phyloP scores from a whole-genome alignment of 805 yeast genomes.

The Hanseniaspora thailandica region DNA sequence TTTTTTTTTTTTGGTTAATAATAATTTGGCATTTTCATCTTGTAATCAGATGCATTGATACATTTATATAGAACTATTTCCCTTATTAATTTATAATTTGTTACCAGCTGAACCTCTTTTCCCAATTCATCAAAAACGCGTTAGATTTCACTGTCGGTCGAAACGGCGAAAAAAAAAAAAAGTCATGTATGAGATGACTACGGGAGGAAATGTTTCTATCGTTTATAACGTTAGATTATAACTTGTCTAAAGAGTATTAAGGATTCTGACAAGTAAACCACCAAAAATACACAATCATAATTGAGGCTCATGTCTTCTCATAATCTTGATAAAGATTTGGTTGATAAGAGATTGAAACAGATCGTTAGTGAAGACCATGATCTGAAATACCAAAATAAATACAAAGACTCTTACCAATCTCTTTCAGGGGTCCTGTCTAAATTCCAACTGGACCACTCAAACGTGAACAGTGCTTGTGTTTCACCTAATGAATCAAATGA shows the following conservation, averaged over 20 bases:
- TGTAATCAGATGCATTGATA: neutral
- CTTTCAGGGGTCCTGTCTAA: neutral
- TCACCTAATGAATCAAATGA: neutral
- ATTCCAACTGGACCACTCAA: neutral
- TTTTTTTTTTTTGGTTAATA: neutral
- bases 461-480: neutral
- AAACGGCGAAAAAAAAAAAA: too few relatives aligned
- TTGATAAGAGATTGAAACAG: neutral
- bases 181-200: too few relatives aligned
- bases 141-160: too few relatives aligned
- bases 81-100: too few relatives aligned
- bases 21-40: too few relatives aligned
- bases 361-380: neutral
- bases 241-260: too few relatives aligned
- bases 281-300: too few relatives aligned
- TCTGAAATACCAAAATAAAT: neutral
- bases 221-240: too few relatives aligned
- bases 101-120: too few relatives aligned
- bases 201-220: too few relatives aligned
- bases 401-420: neutral
- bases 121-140: too few relatives aligned
- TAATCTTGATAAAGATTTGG: neutral
- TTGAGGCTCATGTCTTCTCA: neutral
- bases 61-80: neutral
- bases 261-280: too few relatives aligned